phyloP scores from a whole-genome alignment of 2,329 filamentous ascomycete genomes.

The Stachybotrys echinatus region DNA sequence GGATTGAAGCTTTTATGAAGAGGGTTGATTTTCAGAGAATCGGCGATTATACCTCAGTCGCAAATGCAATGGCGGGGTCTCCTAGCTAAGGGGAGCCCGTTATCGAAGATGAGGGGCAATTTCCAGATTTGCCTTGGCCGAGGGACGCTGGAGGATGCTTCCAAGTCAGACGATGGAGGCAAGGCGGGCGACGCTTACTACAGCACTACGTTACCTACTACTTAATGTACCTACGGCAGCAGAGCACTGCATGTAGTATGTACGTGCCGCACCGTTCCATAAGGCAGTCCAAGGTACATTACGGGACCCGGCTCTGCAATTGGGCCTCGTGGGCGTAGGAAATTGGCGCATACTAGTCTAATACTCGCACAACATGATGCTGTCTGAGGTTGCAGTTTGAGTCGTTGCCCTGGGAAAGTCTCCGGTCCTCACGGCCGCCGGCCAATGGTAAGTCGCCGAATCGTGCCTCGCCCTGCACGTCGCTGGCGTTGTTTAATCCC shows the following conservation, averaged over 20 bases:
- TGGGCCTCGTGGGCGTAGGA: not conserved
- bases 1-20: not conserved
- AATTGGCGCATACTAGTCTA: not conserved
- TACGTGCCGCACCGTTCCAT: no score
- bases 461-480: not conserved
- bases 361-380: not conserved
- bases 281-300: no score
- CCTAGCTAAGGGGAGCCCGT: no score
- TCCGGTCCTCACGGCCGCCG: not conserved
- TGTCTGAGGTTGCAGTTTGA: no score
- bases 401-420: not conserved
- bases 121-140: no score
- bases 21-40: not conserved
- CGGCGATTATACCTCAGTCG: not conserved
- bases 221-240: not conserved
- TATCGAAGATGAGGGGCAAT: no score
- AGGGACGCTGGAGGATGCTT: not conserved
- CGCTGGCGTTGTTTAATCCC: no score
- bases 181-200: not conserved
- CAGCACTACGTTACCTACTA: no score
- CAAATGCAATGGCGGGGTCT: not conserved
- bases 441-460: not conserved
- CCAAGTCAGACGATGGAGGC: not conserved
- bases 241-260: not conserved
- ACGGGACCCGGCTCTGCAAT: no score